These are phyloP conservation scores for Ajuga reptans DNA, from an alignment of 305 asterid species.

Conservation along the genomic window DNA sequence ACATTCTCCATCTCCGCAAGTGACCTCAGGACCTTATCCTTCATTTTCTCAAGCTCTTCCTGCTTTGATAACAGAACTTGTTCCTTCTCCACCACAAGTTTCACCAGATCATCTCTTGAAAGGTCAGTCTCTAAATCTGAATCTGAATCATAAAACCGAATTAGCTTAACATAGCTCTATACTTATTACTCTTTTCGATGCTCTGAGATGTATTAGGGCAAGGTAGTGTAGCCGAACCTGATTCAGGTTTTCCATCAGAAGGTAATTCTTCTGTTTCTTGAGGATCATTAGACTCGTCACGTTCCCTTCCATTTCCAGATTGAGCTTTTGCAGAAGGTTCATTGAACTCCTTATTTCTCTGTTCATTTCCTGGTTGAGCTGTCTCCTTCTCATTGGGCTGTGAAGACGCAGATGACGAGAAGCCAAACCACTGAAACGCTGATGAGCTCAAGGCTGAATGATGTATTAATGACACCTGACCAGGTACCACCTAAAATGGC, in stretches of 20 bases:
- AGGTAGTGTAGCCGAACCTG: constrained; percentile 39
- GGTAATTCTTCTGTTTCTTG: constrained; percentile 28
- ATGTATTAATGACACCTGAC: constrained; percentile 38
- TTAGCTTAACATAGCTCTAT: constrained; percentile 26
- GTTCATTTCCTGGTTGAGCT: constrained; percentile 30
- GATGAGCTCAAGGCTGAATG: constrained; percentile 34
- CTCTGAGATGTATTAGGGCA: constrained; percentile 18
- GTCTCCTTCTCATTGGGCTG: constrained; percentile 46
- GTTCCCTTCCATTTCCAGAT: constrained; percentile 17
- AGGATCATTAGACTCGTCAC: constrained; percentile 17
- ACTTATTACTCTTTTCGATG: constrained; percentile 21
- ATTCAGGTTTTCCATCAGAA: constrained; percentile 36
- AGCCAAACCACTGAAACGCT: constrained; percentile 40
- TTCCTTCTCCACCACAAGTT: constrained; percentile 66
- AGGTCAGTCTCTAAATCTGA: constrained; percentile 58
- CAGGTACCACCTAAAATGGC: constrained; percentile 33
- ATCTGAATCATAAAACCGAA: constrained; percentile 43
- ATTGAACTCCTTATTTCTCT: constrained; percentile 19
- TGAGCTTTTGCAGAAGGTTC: constrained; percentile 18
- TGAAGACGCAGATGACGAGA: constrained; percentile 65
- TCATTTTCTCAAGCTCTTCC: constrained; percentile 56
- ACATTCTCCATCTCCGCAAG: constrained; percentile 85
- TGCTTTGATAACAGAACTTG: constrained; percentile 44
- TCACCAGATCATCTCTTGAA: constrained; percentile 72
- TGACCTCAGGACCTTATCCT: constrained; percentile 72